Percentiles rank a stretch among this genome's conserved stretches.
These are phyloP conservation scores for Mortierella claussenii DNA, from an alignment of 192 early-diverging fungal genomes.

Conservation along the genomic window DNA sequence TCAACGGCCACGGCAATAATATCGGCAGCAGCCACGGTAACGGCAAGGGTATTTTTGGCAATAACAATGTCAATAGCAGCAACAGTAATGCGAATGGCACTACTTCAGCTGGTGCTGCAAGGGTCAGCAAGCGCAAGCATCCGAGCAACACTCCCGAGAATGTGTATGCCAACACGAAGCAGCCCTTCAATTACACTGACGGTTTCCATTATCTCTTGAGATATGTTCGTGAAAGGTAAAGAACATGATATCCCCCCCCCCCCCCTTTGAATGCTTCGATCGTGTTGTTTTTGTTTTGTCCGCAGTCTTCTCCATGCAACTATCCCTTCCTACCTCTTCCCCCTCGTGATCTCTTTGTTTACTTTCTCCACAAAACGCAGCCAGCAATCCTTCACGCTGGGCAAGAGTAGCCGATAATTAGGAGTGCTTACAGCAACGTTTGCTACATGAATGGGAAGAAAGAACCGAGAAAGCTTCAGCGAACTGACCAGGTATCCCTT, in stretches of 20 bases:
- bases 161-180: slow-evolving; percentile 82
- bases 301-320: no score
- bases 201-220: slow-evolving; percentile 93
- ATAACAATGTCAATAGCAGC: slow-evolving; percentile 11
- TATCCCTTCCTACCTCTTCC: background rate
- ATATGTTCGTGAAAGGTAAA: slow-evolving; percentile 79
- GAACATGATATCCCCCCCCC: no score
- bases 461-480: background rate
- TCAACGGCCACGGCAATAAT: background rate
- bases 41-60: slow-evolving; percentile 7
- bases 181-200: slow-evolving; percentile 91
- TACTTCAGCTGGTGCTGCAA: background rate
- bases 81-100: background rate
- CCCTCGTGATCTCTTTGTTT: background rate
- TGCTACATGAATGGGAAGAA: background rate
- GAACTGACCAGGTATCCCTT: no score
- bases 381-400: no score
- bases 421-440: background rate
- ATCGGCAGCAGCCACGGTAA: background rate
- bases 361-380: no score
- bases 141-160: slow-evolving; percentile 64
- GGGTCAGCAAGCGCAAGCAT: slow-evolving; percentile 50
- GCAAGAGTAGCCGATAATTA: no score
- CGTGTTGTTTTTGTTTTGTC: background rate
- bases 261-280: background rate